phyloP scores from a whole-genome alignment of 2,329 filamentous ascomycete genomes.

The Pseudocercospora fijiensis region DNA sequence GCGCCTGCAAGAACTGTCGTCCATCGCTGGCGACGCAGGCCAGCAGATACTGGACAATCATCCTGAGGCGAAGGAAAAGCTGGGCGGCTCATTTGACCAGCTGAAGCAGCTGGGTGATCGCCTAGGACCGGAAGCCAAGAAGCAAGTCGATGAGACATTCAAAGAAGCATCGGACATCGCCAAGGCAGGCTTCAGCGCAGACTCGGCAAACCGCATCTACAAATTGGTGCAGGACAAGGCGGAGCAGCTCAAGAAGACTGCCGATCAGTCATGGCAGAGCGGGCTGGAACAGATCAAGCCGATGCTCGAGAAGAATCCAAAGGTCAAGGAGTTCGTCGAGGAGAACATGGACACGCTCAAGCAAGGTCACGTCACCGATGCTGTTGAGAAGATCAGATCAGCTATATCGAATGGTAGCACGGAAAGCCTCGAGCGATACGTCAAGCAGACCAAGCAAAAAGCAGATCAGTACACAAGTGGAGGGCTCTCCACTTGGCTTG shows the following conservation, averaged over 20 bases:
- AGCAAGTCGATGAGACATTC: conserved; percentile 72
- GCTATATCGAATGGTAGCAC: conserved; percentile 62
- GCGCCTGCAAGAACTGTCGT: conserved; percentile 58
- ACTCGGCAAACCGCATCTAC: conserved; percentile 56
- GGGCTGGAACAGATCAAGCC: conserved; percentile 68
- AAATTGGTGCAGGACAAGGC: conserved; percentile 69
- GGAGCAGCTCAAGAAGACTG: conserved; percentile 64
- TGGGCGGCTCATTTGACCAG: conserved; percentile 66
- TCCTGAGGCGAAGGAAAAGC: conserved; percentile 68
- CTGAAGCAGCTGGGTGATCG: conserved; percentile 68
- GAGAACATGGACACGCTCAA: conserved; percentile 68
- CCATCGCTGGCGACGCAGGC: conserved; percentile 62
- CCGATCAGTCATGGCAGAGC: conserved; percentile 70
- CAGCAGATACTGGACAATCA: conserved; percentile 70
- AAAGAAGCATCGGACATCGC: conserved; percentile 64
- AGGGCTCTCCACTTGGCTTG: conserved; percentile 59
- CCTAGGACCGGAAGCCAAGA: conserved; percentile 73
- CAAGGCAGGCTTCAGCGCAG: conserved; percentile 59
- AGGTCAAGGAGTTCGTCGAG: conserved; percentile 70
- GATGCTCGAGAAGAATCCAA: conserved; percentile 72
- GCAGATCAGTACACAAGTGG: conserved; percentile 52
- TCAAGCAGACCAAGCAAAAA: conserved; percentile 60
- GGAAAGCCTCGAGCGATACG: conserved; percentile 60
- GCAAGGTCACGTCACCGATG: conserved; percentile 62
- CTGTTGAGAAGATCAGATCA: conserved; percentile 62